A percentile compares a stretch with the other conserved stretches of the same genome.
phyloP scores from a whole-genome alignment of 148 eudicot species.

The Oxyria digyna region DNA sequence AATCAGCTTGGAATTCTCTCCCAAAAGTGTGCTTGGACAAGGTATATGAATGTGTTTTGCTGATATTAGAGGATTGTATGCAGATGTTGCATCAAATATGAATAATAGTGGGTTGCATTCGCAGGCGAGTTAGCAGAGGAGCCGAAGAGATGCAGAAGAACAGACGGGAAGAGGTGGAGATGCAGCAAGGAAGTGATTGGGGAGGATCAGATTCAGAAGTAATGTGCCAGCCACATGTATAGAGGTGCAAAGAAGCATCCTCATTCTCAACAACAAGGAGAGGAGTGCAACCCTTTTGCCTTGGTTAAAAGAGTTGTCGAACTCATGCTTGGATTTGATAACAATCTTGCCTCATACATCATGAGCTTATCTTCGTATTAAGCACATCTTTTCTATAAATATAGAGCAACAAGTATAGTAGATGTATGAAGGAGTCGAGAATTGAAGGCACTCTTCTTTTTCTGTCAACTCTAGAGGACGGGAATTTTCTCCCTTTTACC shows the following conservation, averaged over 20 bases:
- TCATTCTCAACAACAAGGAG: background rate
- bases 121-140: background rate
- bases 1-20: conserved; percentile 26
- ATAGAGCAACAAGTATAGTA: too few species aligned
- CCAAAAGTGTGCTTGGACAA: conserved; percentile 32
- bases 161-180: conserved; percentile 6
- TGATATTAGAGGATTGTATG: background rate
- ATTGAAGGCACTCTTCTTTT: too few species aligned
- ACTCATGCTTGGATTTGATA: background rate
- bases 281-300: background rate
- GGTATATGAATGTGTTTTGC: conserved; percentile 5
- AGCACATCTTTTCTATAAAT: too few species aligned
- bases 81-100: background rate
- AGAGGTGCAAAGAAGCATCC: conserved; percentile 1
- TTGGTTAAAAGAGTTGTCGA: background rate
- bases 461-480: too few species aligned
- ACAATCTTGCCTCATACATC: too few species aligned
- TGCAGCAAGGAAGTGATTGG: conserved; percentile 3
- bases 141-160: background rate
- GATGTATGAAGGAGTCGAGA: too few species aligned
- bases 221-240: conserved; percentile 7
- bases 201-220: conserved; percentile 5
- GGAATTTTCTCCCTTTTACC: too few species aligned
- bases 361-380: too few species aligned
- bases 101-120: too few species aligned